Conservation (phyloP, 2,329 filamentous ascomycete genomes). For the Delphinella strobiligena region DNA sequence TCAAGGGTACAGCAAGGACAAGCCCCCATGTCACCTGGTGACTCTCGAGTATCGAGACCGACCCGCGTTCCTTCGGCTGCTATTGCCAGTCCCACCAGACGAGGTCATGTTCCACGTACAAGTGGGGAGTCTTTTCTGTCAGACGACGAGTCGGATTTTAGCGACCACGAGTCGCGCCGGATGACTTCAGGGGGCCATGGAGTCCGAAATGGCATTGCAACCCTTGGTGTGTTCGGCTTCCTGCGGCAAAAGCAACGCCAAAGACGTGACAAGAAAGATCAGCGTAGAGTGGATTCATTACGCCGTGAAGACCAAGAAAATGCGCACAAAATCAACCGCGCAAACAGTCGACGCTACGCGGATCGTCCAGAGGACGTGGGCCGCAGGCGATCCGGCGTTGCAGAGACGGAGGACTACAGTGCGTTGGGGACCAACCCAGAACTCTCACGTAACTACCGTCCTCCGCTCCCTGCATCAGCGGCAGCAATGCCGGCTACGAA, state of each 20-base stretch:
- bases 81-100: constrained; percentile 1
- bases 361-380: constrained; percentile 16
- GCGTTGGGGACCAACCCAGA: constrained; percentile 33
- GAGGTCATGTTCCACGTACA: constrained; percentile 5
- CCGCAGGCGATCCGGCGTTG: constrained; percentile 16
- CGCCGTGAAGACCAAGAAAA: constrained; percentile 35
- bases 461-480: constrained; percentile 21
- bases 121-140: constrained; percentile 10
- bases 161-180: constrained; percentile 5
- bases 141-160: constrained; percentile 9
- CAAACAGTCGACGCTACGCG: constrained; percentile 14
- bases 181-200: constrained; percentile 21
- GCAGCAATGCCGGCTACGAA: constrained; percentile 13
- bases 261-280: constrained; percentile 45
- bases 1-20: constrained; percentile 33
- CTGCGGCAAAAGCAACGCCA: constrained; percentile 34
- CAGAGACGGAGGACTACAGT: constrained; percentile 25
- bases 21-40: constrained; percentile 9
- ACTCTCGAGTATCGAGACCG: constrained; percentile 4
- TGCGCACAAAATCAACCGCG: constrained; percentile 21
- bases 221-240: constrained; percentile 26
- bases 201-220: constrained; percentile 36
- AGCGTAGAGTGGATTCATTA: constrained; percentile 47
- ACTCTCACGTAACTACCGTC: constrained; percentile 25
- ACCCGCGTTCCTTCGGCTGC: constrained; percentile 2